Base-by-base conservation (phyloP, 202 grass and related monocot species). In the Zizania palustris region DNA sequence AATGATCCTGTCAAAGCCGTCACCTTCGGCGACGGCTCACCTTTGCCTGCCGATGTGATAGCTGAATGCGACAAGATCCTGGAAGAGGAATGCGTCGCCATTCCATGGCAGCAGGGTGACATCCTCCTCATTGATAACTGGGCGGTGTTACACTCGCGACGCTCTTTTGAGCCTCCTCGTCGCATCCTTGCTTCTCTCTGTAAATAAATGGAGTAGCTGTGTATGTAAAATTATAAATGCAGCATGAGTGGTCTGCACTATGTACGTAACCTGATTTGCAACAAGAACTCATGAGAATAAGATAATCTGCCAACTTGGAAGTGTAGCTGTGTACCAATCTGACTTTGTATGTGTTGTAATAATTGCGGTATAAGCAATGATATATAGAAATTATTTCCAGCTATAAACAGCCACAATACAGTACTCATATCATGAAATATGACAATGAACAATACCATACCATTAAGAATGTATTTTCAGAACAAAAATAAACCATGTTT, bases 1-100 rank as follows among this genome's bases (percentile, higher is more conserved):
- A 99, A 99, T 21, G 92, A 99, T 67, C 92, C 96, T 33, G 86
- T 86, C 15, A 96, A 84, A 82, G 96, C 96, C 0, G 96, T 96
- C 53, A 93, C 84, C 45, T 91, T 93, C 5, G 96, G 89, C 15
- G 89, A 96, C 4, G 89, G 92, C n/a, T 86, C 89, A 0, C 81
- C 84, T 1, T 51, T 96, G 74, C 92, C 92, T 1, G 81, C 81
- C 5, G 75, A 91, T 48, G 67, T 99, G 49, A 75, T 99, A 63
- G 60, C 84, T 1, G 88, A 83, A 60, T 99, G 96, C 8, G 82
- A 85, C 64, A 85, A 82, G 15, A 83, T 99, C 78, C 36, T 93
- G 6, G 92, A 99, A 53, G 85, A 96, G 80, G 92, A 91, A 61
- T 89, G 87, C 1, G 85, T 75, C 66, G 89, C 85, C 4, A 9